Conservation (phyloP, 179 eudicot genomes). For the Spergularia azorica region DNA sequence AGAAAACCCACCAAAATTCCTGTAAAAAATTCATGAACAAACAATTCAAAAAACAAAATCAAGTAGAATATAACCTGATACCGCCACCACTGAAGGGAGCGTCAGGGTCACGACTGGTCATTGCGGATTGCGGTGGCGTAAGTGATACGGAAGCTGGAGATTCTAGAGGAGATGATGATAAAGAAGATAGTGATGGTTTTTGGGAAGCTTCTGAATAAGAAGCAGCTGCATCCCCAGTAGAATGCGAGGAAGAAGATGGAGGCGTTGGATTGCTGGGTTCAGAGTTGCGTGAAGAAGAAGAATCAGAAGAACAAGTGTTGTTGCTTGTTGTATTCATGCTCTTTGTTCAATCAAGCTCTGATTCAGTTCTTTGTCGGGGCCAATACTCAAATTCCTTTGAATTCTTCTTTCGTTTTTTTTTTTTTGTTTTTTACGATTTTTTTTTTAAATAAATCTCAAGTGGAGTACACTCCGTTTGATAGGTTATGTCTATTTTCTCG, state of each 20-base stretch:
- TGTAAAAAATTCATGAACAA: neutral
- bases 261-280: neutral
- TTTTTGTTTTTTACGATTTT: too few relatives aligned
- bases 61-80: constrained; percentile 28
- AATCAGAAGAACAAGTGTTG: neutral
- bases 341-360: neutral
- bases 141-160: neutral
- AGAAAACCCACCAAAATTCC: neutral
- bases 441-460: too few relatives aligned
- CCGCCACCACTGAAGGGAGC: constrained; percentile 46
- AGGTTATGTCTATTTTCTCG: too few relatives aligned
- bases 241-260: neutral
- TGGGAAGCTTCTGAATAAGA: neutral
- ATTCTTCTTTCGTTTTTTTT: too few relatives aligned
- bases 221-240: constrained; percentile 11
- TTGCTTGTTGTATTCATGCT: constrained; percentile 6
- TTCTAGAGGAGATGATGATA: neutral
- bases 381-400: too few relatives aligned
- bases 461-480: too few relatives aligned
- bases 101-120: constrained; percentile 42
- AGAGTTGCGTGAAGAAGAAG: neutral
- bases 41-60: neutral
- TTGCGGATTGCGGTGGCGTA: constrained; percentile 14
- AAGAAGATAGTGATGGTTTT: neutral
- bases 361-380: neutral